Conservation (phyloP, 495 filamentous ascomycete species). For the Daldinia concentrica region DNA sequence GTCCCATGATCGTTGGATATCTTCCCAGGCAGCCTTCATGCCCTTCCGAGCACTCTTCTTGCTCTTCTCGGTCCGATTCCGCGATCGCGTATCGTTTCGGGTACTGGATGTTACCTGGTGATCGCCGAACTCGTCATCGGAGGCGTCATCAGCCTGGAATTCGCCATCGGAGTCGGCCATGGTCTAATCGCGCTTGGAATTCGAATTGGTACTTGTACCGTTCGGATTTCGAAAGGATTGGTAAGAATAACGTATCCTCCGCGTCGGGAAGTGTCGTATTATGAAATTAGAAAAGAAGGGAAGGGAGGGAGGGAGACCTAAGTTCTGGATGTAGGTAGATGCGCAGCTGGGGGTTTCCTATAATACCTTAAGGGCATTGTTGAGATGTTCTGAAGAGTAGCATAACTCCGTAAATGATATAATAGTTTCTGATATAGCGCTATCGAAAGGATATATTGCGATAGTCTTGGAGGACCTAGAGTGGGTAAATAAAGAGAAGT, state of each 20-base stretch:
- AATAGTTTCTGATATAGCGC: background rate
- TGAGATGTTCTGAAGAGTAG: conserved; percentile 2
- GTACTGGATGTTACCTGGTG: conserved; percentile 55
- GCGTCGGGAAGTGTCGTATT: background rate
- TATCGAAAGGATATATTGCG: background rate
- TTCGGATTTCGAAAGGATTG: background rate
- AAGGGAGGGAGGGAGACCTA: conserved; percentile 2
- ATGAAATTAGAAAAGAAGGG: conserved; percentile 1
- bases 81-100: conserved; percentile 30
- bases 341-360: conserved; percentile 10
- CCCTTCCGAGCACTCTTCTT: conserved; percentile 45
- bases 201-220: background rate
- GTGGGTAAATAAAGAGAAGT: background rate
- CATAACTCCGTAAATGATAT: conserved; percentile 16
- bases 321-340: background rate
- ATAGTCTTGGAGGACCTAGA: background rate
- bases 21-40: conserved; percentile 57
- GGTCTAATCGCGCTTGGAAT: conserved; percentile 8
- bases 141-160: conserved; percentile 74
- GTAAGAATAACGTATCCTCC: background rate
- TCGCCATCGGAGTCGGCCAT: conserved; percentile 87
- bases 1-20: conserved; percentile 60
- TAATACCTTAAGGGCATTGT: conserved; percentile 37
- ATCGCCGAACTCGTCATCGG: conserved; percentile 77
- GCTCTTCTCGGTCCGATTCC: conserved; percentile 41